A percentile compares a stretch with the other conserved stretches of the same genome.
These are phyloP conservation scores for Cucurbita moschata DNA, from an alignment of 306 rosid species.

Conservation along the genomic window DNA sequence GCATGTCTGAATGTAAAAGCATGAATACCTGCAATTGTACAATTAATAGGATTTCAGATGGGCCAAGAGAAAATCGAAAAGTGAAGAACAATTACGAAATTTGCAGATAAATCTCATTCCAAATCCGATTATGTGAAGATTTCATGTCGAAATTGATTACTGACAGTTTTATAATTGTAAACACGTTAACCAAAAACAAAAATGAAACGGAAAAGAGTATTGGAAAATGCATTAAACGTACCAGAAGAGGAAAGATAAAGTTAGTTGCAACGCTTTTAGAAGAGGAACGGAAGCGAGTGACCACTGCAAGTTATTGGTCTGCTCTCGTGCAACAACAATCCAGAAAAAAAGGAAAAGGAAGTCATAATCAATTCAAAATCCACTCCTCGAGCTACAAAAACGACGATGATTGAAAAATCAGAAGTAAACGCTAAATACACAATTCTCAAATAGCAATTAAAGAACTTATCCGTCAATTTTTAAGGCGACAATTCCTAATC, in stretches of 20 bases:
- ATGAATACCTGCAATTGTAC: conserved; percentile 65
- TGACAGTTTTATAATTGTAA: background rate
- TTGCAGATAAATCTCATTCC: background rate
- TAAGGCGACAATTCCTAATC: background rate
- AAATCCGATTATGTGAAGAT: background rate
- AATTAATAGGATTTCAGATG: background rate
- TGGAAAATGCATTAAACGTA: conserved; percentile 7
- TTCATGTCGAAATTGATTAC: background rate
- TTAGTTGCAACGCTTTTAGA: conserved; percentile 79
- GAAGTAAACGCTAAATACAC: background rate
- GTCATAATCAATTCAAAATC: conserved; percentile 8
- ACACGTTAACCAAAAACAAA: background rate
- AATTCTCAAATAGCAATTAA: background rate
- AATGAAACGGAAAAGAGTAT: background rate
- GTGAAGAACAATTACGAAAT: background rate
- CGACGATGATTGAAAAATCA: background rate
- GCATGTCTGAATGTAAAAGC: conserved; percentile 66
- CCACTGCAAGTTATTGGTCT: conserved; percentile 91
- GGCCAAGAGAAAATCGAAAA: background rate
- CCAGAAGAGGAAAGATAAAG: conserved; percentile 86
- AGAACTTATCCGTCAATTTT: background rate
- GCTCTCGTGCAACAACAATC: conserved; percentile 20
- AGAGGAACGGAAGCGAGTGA: conserved; percentile 68
- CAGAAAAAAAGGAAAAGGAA: background rate
- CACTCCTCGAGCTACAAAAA: background rate